phyloP scores from a whole-genome alignment of 805 yeast genomes.

The Cephaloascus fragrans region DNA sequence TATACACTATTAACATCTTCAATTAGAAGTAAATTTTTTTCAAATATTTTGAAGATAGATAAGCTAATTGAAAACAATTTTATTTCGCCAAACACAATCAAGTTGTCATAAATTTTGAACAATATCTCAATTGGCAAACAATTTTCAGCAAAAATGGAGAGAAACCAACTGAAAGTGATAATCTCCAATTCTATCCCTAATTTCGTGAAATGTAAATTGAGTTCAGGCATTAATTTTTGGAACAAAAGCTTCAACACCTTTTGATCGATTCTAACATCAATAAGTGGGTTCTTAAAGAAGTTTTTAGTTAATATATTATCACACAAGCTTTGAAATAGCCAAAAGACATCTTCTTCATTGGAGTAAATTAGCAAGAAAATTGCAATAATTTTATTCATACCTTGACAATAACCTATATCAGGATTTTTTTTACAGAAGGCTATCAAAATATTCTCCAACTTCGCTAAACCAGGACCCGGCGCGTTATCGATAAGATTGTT shows the following conservation, averaged over 20 bases:
- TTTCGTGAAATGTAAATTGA: conserved; percentile 21
- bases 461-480: conserved; percentile 45
- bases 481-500: conserved; percentile 22
- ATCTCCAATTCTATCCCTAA: conserved; percentile 35
- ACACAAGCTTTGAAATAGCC: conserved; percentile 38
- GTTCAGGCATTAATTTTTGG: conserved; percentile 24
- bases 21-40: conserved; percentile 15
- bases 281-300: conserved; percentile 24
- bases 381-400: conserved; percentile 53
- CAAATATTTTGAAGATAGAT: conserved; percentile 26
- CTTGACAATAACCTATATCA: conserved; percentile 47
- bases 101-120: conserved; percentile 41
- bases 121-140: conserved; percentile 40
- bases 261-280: conserved; percentile 30
- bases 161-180: conserved; percentile 48
- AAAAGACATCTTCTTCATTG: conserved; percentile 42
- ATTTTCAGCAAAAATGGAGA: conserved; percentile 39
- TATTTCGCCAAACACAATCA: conserved; percentile 27
- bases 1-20: conserved; percentile 20
- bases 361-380: conserved; percentile 32
- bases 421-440: conserved; percentile 40
- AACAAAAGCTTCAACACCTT: conserved; percentile 23
- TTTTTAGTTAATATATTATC: conserved; percentile 38
- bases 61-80: conserved; percentile 23
- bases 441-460: conserved; percentile 33